Conservation (phyloP, 306 rosid species). For the Mimosa bimucronata region DNA sequence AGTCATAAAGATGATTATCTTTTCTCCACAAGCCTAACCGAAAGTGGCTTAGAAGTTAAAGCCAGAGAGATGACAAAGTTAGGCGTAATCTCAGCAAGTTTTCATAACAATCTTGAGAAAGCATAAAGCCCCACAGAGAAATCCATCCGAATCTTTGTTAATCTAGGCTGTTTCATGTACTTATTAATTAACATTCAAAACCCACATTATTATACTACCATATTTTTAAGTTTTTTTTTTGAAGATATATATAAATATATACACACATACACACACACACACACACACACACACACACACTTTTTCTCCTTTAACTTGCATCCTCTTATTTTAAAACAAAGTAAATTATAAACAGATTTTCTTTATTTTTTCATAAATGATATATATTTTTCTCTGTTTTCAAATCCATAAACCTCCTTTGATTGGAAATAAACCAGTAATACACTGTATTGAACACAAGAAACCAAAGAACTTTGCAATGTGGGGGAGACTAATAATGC, state of each 20-base stretch:
- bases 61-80: not conserved
- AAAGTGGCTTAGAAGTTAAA: not conserved
- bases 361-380: not conserved
- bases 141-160: not conserved
- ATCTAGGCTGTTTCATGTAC: not conserved
- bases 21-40: not conserved
- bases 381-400: not conserved
- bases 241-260: too few relatives aligned
- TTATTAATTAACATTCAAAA: not conserved
- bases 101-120: not conserved
- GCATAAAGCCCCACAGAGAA: not conserved
- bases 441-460: not conserved
- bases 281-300: too few relatives aligned
- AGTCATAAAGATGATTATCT: not conserved
- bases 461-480: not conserved
- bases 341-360: not conserved
- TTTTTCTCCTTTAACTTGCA: not conserved
- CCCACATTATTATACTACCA: not conserved
- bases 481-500: slow-evolving; percentile 31
- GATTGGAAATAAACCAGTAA: not conserved
- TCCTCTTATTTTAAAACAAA: not conserved
- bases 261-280: too few relatives aligned
- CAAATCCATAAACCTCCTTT: not conserved
- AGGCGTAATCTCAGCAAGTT: not conserved
- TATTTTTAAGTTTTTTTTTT: not conserved